phyloP scores from a whole-genome alignment of 331 rosid genomes.

The Stylosanthes scabra region DNA sequence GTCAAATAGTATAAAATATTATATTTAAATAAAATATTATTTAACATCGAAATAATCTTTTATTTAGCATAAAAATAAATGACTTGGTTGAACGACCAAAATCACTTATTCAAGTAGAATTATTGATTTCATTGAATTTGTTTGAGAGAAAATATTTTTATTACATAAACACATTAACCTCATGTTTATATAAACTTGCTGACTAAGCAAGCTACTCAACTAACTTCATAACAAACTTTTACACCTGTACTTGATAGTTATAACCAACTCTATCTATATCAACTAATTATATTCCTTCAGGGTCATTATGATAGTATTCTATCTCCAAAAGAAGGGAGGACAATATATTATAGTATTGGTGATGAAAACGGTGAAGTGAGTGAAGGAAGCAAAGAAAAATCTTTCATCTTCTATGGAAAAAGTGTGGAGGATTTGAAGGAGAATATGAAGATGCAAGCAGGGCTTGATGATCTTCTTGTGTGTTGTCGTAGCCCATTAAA shows the following conservation, averaged over 20 bases:
- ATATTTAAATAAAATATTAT: too few relatives aligned
- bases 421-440: conserved; percentile 57
- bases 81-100: too few relatives aligned
- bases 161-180: too few relatives aligned
- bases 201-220: neutral
- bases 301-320: too few relatives aligned
- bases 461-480: conserved; percentile 59
- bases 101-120: too few relatives aligned
- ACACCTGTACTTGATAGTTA: too few relatives aligned
- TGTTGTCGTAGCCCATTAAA: conserved; percentile 79
- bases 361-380: conserved; percentile 59
- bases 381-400: conserved; percentile 43
- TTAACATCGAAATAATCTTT: too few relatives aligned
- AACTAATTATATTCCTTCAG: neutral
- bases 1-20: too few relatives aligned
- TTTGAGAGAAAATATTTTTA: too few relatives aligned
- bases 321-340: conserved; percentile 62
- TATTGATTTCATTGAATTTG: too few relatives aligned
- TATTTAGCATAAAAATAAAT: too few relatives aligned
- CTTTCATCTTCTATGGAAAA: conserved; percentile 67
- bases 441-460: conserved; percentile 61
- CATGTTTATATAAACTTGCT: neutral
- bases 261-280: neutral
- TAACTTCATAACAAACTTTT: too few relatives aligned
- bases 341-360: conserved; percentile 66